Evolutionary conservation across 2,329 filamentous ascomycete genomes (phyloP), one percentile per base, ranked within the genome.

Genomic region (Ophiostoma populinum): DNA sequence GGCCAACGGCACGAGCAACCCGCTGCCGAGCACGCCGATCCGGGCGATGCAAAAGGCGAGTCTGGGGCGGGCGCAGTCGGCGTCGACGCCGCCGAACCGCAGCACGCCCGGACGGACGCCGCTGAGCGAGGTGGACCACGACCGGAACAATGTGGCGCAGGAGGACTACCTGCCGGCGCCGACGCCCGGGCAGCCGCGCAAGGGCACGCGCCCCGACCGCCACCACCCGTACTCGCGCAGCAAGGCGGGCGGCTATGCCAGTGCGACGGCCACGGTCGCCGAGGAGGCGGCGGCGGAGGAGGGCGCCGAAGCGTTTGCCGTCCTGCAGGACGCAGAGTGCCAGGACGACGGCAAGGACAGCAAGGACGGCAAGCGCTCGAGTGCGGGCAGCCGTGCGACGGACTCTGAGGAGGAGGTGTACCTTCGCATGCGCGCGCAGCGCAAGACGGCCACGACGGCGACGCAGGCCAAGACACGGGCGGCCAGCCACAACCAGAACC

Each of bases 151-250:
- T 45, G 67, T 70, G 33, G 67, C 74, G n/a, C 71, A 81, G 49
- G 85, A 94, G 44, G 86, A 94, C 51, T 92, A 92, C 47, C 69
- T 98, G 5, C 90, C 90, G 3, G 87, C 86, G 1, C 90, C 90
- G 3, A 98, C 90, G 5, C 90, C 90, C 1, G 90, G 90, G 3
- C 90, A 98, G 54, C 90, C 90, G 19, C 75, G 90, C 42, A 95
- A 98, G 64, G 80, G 79, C 12, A 77, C 75, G 44, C 75, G 82
- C 38, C 68, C 25, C 40, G 82, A 86, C 47, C 72, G 78, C 18
- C 78, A 82, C 46, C 71, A 86, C 52, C 73, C 78, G 9, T 80
- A 86, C 54, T 37, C 43, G 27, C 49, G 51, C 58, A 72, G 34
- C 67, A 75, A 38, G 67, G 65, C 17, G 55, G 63, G 44, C 52